A percentile compares a stretch with the other conserved stretches of the same genome.
Evolutionary conservation across 1,284 basidiomycete species (phyloP).

Genomic region (Moniliophthora roreri): DNA sequence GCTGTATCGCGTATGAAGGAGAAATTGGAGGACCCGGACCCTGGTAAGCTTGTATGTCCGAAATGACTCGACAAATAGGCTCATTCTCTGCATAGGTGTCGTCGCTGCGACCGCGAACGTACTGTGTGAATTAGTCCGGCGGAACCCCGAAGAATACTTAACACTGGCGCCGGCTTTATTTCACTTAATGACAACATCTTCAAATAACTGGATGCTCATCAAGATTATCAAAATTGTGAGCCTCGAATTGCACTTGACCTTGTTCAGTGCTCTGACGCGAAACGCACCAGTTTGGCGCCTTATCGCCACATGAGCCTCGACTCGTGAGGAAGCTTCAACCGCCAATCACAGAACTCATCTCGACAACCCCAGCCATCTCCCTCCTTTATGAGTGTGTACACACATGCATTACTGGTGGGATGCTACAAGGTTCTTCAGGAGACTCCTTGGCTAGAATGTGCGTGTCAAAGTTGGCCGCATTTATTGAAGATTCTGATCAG

Average conservation of each 20-base stretch:
- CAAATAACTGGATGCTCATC: conserved; percentile 99
- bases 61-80: neutral
- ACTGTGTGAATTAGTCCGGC: conserved; percentile 88
- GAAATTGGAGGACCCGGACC: conserved; percentile 84
- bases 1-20: conserved; percentile 78
- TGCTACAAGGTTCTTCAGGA: conserved; percentile 84
- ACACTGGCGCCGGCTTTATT: conserved; percentile 91
- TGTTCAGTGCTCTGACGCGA: neutral
- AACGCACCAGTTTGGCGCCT: conserved; percentile 74
- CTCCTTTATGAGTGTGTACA: conserved; percentile 98
- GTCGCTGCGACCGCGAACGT: conserved; percentile 93
- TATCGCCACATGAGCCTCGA: conserved; percentile 90
- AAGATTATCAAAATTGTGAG: conserved; percentile 94
- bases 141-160: conserved; percentile 78
- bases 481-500: conserved; percentile 92
- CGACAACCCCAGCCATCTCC: conserved; percentile 94
- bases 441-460: conserved; percentile 85
- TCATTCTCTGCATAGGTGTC: conserved; percentile 57
- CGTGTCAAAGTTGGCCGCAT: conserved; percentile 91
- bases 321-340: conserved; percentile 92
- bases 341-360: conserved; percentile 93
- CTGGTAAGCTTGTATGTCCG: conserved; percentile 44
- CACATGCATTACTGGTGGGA: conserved; percentile 96
- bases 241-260: conserved; percentile 21
- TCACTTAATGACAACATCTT: conserved; percentile 89